These are phyloP conservation scores for Sclerotinia trifoliorum DNA, from an alignment of 2,329 filamentous ascomycete species.

Conservation along the genomic window DNA sequence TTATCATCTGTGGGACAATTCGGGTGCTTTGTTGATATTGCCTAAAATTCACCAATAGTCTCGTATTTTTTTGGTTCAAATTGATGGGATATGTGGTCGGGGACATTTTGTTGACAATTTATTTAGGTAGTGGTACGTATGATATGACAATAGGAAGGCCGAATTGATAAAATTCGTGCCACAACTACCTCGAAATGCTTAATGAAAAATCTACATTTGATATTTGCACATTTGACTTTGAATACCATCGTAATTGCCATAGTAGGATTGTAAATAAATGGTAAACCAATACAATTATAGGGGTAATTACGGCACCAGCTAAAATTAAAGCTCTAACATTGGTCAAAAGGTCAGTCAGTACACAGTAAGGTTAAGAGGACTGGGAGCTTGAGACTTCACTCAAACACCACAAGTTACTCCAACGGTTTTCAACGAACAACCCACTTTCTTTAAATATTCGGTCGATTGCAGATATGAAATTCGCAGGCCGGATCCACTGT, in stretches of 20 bases:
- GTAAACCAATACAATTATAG: neutral
- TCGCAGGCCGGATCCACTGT: neutral
- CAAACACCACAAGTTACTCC: conserved; percentile 18
- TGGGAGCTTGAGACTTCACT: conserved; percentile 18
- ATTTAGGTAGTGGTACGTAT: conserved; percentile 1
- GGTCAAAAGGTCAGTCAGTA: conserved; percentile 11
- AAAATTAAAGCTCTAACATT: conserved; percentile 21
- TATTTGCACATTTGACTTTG: neutral
- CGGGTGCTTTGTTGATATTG: conserved; percentile 10
- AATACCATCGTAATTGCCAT: conserved; percentile 5
- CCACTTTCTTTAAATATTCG: conserved; percentile 1
- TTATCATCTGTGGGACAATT: conserved; percentile 11
- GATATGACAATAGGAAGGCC: conserved; percentile 4
- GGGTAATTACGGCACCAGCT: neutral
- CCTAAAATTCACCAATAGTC: neutral
- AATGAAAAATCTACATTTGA: neutral
- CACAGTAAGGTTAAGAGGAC: conserved; percentile 12
- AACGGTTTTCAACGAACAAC: neutral
- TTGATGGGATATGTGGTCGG: conserved; percentile 3
- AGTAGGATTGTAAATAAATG: neutral
- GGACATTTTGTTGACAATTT: conserved; percentile 1
- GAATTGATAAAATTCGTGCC: neutral
- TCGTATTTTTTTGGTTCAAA: conserved; percentile 3
- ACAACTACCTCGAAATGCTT: neutral
- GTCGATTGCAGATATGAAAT: conserved; percentile 9